These are phyloP conservation scores for Piper longum DNA, from an alignment of 164 flowering plant species.

Conservation along the genomic window DNA sequence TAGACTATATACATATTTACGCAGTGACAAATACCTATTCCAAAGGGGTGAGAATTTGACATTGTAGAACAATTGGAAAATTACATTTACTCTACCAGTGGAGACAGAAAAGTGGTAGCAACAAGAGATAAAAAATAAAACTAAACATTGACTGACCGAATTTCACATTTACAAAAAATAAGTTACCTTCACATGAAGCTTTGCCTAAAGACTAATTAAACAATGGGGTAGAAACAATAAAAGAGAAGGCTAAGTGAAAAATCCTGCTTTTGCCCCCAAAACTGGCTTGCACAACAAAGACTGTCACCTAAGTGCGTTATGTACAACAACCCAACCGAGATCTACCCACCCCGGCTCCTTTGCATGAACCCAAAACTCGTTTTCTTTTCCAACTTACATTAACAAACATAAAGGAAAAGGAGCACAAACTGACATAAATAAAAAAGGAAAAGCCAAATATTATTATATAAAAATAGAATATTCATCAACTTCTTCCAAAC, in stretches of 20 bases:
- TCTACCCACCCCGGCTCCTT: slow-evolving; percentile 3
- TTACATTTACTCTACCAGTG: no score
- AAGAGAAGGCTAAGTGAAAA: not conserved
- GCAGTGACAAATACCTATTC: no score
- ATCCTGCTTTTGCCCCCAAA: not conserved
- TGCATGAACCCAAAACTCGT: slow-evolving; percentile 3
- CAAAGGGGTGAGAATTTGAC: no score
- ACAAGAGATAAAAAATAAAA: no score
- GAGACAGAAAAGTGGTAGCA: no score
- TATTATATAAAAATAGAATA: not conserved
- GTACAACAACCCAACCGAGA: slow-evolving; percentile 1
- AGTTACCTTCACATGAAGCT: no score
- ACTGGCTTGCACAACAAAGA: slow-evolving; percentile 1
- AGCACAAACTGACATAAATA: not conserved
- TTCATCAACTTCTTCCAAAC: not conserved
- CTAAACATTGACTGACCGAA: no score
- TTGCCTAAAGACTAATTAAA: not conserved
- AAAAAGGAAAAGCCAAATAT: not conserved
- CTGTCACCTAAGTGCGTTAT: slow-evolving; percentile 1
- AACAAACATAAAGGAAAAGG: not conserved
- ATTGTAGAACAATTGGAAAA: no score
- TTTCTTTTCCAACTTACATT: slow-evolving; percentile 2
- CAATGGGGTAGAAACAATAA: not conserved
- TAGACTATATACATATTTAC: no score
- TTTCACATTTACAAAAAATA: no score